Evolutionary conservation across 352 stramenopile species (phyloP).

Genomic region (Phytophthora megakarya): DNA sequence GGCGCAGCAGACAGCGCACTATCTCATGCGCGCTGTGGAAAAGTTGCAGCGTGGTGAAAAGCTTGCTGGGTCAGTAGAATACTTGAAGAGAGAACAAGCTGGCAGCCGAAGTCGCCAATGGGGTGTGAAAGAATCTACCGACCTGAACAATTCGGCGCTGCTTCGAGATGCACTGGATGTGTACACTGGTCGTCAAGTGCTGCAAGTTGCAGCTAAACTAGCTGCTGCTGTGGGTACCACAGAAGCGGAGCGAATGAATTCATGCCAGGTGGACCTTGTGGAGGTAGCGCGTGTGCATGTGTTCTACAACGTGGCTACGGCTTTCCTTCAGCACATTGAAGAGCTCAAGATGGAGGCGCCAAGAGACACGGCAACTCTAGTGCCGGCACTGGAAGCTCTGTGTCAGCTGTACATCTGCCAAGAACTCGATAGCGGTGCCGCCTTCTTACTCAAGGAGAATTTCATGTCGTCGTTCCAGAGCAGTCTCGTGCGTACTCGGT

Average conservation of each 20-base stretch:
- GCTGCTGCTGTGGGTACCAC: slow-evolving; percentile 31
- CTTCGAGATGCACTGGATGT: slow-evolving; percentile 53
- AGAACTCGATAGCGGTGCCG: slow-evolving; percentile 61
- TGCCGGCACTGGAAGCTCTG: slow-evolving; percentile 61
- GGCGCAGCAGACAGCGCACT: slow-evolving; percentile 91
- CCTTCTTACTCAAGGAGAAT: slow-evolving; percentile 61
- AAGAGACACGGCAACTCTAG: slow-evolving; percentile 30
- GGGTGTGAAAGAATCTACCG: slow-evolving; percentile 31
- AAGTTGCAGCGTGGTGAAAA: slow-evolving; percentile 49
- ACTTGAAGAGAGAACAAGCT: slow-evolving; percentile 49
- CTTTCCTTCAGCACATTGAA: slow-evolving; percentile 62
- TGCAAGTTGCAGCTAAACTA: slow-evolving; percentile 46
- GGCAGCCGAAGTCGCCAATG: slow-evolving; percentile 31
- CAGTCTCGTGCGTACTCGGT: slow-evolving; percentile 47
- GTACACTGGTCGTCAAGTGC: slow-evolving; percentile 58
- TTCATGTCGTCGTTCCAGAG: slow-evolving; percentile 64
- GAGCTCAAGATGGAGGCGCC: slow-evolving; percentile 38
- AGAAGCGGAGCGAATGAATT: slow-evolving; percentile 54
- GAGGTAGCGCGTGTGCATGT: slow-evolving; percentile 74
- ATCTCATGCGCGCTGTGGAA: slow-evolving; percentile 71
- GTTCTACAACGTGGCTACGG: slow-evolving; percentile 72
- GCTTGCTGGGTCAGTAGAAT: slow-evolving; percentile 66
- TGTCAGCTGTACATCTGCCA: slow-evolving; percentile 80
- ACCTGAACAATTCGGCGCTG: slow-evolving; percentile 40
- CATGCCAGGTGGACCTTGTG: slow-evolving; percentile 79